Evolutionary conservation across 176 grass and related monocot species (phyloP).

Genomic region (Secale cereale): DNA sequence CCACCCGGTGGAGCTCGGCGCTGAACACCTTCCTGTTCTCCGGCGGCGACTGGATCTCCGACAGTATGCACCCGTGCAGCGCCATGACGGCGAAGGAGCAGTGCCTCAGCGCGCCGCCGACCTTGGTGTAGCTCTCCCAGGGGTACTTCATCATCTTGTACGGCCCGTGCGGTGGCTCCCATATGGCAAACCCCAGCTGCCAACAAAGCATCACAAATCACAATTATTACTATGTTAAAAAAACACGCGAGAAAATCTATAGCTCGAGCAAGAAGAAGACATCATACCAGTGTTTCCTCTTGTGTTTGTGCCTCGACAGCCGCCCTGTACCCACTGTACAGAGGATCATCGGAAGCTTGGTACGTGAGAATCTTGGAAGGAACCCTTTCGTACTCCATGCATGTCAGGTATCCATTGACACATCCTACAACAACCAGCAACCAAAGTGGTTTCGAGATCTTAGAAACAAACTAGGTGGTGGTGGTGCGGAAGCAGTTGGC

Average conservation of each 20-base stretch:
- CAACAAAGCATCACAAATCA: neutral
- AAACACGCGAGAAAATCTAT: no score
- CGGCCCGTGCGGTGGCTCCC: constrained; percentile 92
- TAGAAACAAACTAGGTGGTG: neutral
- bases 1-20: constrained; percentile 66
- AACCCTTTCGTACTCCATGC: constrained; percentile 85
- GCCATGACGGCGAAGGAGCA: constrained; percentile 95
- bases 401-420: constrained; percentile 81
- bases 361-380: constrained; percentile 90
- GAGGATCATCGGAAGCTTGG: constrained; percentile 78
- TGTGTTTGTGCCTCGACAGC: constrained; percentile 72
- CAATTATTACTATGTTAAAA: no score
- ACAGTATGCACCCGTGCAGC: constrained; percentile 91
- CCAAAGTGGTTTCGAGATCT: neutral
- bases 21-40: constrained; percentile 72
- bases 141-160: constrained; percentile 91
- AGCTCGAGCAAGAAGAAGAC: constrained; percentile 12
- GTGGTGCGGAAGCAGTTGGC: no score
- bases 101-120: constrained; percentile 83
- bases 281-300: constrained; percentile 71
- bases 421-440: constrained; percentile 46
- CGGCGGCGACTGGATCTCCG: constrained; percentile 81
- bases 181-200: constrained; percentile 87
- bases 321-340: constrained; percentile 86
- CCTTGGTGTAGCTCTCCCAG: constrained; percentile 77